phyloP scores from a whole-genome alignment of 2,329 filamentous ascomycete genomes.

The Exophiala lecanii-corni region DNA sequence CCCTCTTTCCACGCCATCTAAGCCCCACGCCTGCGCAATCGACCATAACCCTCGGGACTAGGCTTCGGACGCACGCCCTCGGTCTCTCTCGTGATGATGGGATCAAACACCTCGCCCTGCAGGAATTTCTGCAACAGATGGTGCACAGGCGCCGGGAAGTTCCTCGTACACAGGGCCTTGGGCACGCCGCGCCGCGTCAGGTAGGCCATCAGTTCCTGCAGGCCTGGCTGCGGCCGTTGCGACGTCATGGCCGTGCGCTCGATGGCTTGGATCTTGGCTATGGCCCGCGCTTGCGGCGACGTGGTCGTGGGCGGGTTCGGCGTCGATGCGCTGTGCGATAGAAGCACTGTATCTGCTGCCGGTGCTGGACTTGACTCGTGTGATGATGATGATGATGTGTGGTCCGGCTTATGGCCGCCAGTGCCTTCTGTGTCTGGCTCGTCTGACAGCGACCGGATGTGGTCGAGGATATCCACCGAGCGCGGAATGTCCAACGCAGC shows the following conservation, averaged over 20 bases:
- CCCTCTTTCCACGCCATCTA: conserved; percentile 9
- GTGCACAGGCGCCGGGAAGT: conserved; percentile 64
- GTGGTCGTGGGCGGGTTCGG: conserved; percentile 17
- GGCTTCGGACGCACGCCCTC: conserved; percentile 25
- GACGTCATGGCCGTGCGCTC: conserved; percentile 74
- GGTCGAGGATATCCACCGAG: conserved; percentile 76
- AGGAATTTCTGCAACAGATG: conserved; percentile 32
- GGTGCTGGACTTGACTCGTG: conserved; percentile 6
- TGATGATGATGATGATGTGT: conserved; percentile 7
- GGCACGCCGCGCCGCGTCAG: conserved; percentile 58
- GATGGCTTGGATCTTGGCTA: conserved; percentile 70
- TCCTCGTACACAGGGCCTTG: conserved; percentile 89
- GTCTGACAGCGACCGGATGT: conserved; percentile 71
- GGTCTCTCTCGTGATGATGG: conserved; percentile 26
- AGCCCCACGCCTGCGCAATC: conserved; percentile 23
- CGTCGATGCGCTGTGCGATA: conserved; percentile 18
- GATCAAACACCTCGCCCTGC: conserved; percentile 20
- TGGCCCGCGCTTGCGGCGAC: conserved; percentile 46
- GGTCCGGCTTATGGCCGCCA: conserved; percentile 44
- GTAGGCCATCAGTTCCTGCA: conserved; percentile 74
- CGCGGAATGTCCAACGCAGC: conserved; percentile 67
- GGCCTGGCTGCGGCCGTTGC: conserved; percentile 77
- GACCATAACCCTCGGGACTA: conserved; percentile 26
- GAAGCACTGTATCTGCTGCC: conserved; percentile 6
- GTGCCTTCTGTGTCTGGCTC: conserved; percentile 29